Percentiles rank a stretch among this genome's conserved stretches.
phyloP scores from a whole-genome alignment of 2,329 filamentous ascomycete species.

The Trichoderma afroharzianum region DNA sequence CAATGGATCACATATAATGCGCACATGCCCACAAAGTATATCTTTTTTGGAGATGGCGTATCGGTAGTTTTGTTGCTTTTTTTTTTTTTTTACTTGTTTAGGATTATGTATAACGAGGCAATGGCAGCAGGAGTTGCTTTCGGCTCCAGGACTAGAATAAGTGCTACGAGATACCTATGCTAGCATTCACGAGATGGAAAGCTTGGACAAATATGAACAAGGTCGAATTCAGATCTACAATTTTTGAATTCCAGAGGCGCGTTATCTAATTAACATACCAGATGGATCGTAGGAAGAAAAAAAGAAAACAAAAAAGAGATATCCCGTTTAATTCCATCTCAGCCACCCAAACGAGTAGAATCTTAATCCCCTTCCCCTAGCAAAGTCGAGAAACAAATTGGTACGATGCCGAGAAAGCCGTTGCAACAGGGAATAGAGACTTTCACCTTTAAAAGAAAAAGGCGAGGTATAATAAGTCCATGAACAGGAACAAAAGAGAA shows the following conservation, averaged over 20 bases:
- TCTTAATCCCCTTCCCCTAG: slow-evolving; percentile 3
- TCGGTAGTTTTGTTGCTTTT: neutral
- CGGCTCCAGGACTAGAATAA: neutral
- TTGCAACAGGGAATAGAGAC: slow-evolving; percentile 3
- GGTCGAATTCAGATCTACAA: slow-evolving; percentile 30
- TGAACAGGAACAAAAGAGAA: neutral
- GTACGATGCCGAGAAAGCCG: neutral
- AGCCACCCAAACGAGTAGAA: slow-evolving; percentile 10
- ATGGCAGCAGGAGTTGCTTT: slow-evolving; percentile 3
- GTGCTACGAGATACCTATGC: slow-evolving; percentile 2
- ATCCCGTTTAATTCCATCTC: slow-evolving; percentile 13
- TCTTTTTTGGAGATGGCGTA: slow-evolving; percentile 12
- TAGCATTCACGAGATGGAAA: slow-evolving; percentile 16
- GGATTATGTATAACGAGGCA: slow-evolving; percentile 11
- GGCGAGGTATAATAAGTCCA: slow-evolving; percentile 3
- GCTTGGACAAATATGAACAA: slow-evolving; percentile 17
- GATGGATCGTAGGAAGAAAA: neutral
- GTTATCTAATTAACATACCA: slow-evolving; percentile 31
- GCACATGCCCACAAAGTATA: slow-evolving; percentile 3
- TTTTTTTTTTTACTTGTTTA: neutral
- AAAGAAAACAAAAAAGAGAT: neutral
- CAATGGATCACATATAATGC: slow-evolving; percentile 11
- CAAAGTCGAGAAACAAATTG: slow-evolving; percentile 6
- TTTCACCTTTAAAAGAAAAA: neutral
- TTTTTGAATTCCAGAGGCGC: slow-evolving; percentile 32